Evolutionary conservation across 2,329 filamentous ascomycete species (phyloP), one percentile per base, ranked within the genome.

Genomic region (Domatiomyces catenatus): DNA sequence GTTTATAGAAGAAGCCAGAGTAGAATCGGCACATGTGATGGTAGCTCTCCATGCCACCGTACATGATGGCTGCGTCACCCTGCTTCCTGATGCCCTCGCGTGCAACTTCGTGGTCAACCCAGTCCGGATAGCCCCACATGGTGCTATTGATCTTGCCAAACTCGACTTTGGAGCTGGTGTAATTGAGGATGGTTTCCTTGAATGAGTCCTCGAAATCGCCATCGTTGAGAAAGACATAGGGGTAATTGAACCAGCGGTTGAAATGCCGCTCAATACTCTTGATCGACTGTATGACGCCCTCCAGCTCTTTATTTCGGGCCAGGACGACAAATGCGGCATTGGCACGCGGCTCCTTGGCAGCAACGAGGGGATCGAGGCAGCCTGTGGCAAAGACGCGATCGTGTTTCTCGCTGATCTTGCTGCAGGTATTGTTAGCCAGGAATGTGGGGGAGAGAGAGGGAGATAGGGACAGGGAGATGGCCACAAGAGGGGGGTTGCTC

Each of bases 21-120:
- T 98, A 98, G 74, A 98, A 98, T 60, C 92, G 81, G 67, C 92
- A 98, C 92, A 98, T 98, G 69, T 93, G 84, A 63, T 98, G 92
- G 65, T 98, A 98, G 69, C 89, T 95, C 68, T 96, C 92, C 75
- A 98, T 83, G 46, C 92, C 92, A 66, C 92, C 92, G 66, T 96
- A 98, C 92, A 98, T 98, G 73, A 98, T 94, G 46, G 92, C 92
- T 48, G 83, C 82, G 67, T 98, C 92, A 58, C 92, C 92, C 68
- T 98, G 92, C 71, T 95, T 94, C 49, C 86, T 81, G 63, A 98
- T 94, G 54, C 90, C 90, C 68, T 98, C 92, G 69, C 89, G 88
- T 58, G 89, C 90, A 49, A 95, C 86, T 66, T 92, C 89, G 59
- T 81, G 79, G 64, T 98, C 89, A 48, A 92, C 85, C 92, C 92